Percentiles rank a stretch among this genome's conserved stretches.
Conservation (phyloP, 257 asterid genomes). For the Dorcoceras hygrometricum region DNA sequence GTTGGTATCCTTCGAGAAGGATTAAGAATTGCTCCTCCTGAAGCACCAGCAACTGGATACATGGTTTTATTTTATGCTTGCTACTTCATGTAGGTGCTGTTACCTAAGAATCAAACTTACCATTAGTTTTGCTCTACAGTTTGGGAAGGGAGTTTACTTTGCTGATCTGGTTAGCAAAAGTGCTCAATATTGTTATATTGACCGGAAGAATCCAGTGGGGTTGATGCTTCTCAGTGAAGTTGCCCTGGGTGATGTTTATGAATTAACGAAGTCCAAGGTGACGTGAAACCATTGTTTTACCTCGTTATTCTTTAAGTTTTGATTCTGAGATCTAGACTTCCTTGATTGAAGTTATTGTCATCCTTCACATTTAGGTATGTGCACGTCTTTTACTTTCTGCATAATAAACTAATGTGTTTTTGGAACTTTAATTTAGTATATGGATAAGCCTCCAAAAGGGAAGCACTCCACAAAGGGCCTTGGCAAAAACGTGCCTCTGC, state of each 20-base stretch:
- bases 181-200: slow-evolving; percentile 91
- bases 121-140: slow-evolving; percentile 42
- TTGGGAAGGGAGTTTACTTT: slow-evolving; percentile 94
- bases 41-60: slow-evolving; percentile 98
- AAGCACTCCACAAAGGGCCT: slow-evolving; percentile 96
- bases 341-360: not conserved
- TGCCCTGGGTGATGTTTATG: slow-evolving; percentile 82
- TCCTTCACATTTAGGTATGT: not conserved
- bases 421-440: slow-evolving; percentile 48
- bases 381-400: not conserved
- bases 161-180: slow-evolving; percentile 98
- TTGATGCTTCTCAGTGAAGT: slow-evolving; percentile 96
- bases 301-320: slow-evolving; percentile 4
- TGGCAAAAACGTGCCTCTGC: slow-evolving; percentile 73
- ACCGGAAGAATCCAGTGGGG: slow-evolving; percentile 80
- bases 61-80: slow-evolving; percentile 50
- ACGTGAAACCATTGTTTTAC: slow-evolving; percentile 3
- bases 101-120: not conserved
- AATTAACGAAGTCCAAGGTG: slow-evolving; percentile 77
- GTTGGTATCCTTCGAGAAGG: slow-evolving; percentile 98
- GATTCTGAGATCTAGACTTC: not conserved
- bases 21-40: slow-evolving; percentile 96
- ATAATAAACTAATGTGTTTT: slow-evolving; percentile 13
- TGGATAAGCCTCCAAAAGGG: slow-evolving; percentile 89
- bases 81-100: not conserved